Base-by-base conservation (phyloP, 2,329 filamentous ascomycete genomes). In the Calonectria leucothoes region DNA sequence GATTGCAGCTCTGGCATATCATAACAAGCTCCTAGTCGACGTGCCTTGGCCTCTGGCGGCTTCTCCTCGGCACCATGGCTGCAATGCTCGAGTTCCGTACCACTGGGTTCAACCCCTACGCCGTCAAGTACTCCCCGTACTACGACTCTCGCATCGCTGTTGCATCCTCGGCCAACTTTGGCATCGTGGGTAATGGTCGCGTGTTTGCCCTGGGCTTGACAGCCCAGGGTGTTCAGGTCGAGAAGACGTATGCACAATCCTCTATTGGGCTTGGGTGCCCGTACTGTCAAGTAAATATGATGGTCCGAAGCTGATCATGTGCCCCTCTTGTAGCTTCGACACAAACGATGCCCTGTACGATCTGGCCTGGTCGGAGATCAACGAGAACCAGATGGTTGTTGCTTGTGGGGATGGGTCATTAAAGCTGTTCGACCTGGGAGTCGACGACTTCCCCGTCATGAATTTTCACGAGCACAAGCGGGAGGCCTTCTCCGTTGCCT, bases 301-400 rank as follows among this genome's bases (percentile, higher is more conserved):
- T 37, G 49, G 12, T 55, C 33, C 39, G n/a, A 42, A 37, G 57
- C 49, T 66, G 55, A 69, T 61, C 8, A 8, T 66, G 31, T 55
- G 49, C 72, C 35, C 64, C 57, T 49, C 48, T 49, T 39, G 61
- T 78, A 96, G 94, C 82, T 99, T 96, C 87, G 96, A 98, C 82
- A 99, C 97, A 14, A 97, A 98, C 87, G 97, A 99, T 84, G 94
- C 96, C 55, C 93, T 98, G 76, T 99, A 98, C 85, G 97, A 99
- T 85, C 89, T 97, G 67, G 91, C 96, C 31, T 98, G 97, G 95
- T 98, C 95, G 23, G 97, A 99, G 87, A 91, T 95, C 78, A 96
- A 99, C 87, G 96, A 98, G 87, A 98, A 97, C 85, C 97, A 99
- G 86, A 88, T 98, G 66, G 90, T 98, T 25, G 93, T 94, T 1